Evolutionary conservation across 441 rosid genomes (phyloP), one percentile per base, ranked within the genome.

Genomic region (Eutrema salsugineum): DNA sequence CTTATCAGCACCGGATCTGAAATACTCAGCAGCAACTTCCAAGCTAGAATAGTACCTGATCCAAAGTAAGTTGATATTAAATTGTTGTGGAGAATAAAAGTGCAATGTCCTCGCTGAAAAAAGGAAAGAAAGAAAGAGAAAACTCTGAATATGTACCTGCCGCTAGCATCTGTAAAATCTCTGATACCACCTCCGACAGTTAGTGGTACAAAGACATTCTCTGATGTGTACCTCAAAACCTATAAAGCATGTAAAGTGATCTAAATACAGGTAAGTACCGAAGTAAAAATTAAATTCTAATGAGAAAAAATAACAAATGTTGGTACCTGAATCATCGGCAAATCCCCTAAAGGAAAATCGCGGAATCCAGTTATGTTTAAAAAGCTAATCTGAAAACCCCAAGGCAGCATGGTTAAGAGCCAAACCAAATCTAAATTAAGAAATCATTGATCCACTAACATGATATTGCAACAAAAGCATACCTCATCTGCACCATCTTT

Each of bases 151-250:
- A 71, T 66, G 20, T 81, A 89, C 99, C 95, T 91, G 83, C 97
- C 99, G 71, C 80, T 91, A 71, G 94, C 94, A 77, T 95, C 98
- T 8, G 91, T 93, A 78, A 93, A 95, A 79, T 95, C 98, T 81
- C 97, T 84, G 61, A 95, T 89, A 68, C 99, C 98, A 83, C 99
- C 99, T 80, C 98, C 99, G 72, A 93, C 98, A 11, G 98, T 88
- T 71, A 95, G 80, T n/a, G 99, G 99, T 46, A 93, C 99, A 86
- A 95, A 95, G 68, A 93, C 99, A 80, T 91, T 95, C 79, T 91
- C 91, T 54, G 97, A 95, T 48, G 99, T 80, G 76, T 59, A 50
- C 83, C 99, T 89, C 83, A 95, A 72, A 27, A 94, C 96, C 98
- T 93, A 71, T 69, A 84, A 22, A 70, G 39, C 30, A 77, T 51